phyloP scores from a whole-genome alignment of 768 basidiomycete genomes.

The Asterophora parasitica region DNA sequence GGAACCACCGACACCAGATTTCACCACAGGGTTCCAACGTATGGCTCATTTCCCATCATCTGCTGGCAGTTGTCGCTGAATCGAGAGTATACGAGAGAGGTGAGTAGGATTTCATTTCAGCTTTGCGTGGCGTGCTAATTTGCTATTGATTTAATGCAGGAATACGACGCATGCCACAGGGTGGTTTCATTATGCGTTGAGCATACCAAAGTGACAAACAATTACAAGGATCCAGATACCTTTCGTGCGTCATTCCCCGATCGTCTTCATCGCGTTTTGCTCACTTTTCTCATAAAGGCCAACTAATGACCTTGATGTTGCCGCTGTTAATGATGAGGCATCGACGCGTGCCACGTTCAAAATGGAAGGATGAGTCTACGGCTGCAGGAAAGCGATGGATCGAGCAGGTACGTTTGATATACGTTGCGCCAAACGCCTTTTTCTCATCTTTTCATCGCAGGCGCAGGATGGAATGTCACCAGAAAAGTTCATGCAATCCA shows the following conservation, averaged over 20 bases:
- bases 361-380: slow-evolving; percentile 65
- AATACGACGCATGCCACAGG: slow-evolving; percentile 65
- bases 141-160: slow-evolving; percentile 38
- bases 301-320: slow-evolving; percentile 67
- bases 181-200: slow-evolving; percentile 59
- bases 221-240: slow-evolving; percentile 55
- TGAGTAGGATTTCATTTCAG: slow-evolving; percentile 23
- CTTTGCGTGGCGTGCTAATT: slow-evolving; percentile 9
- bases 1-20: neutral
- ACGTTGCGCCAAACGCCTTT: neutral
- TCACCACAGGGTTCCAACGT: slow-evolving; percentile 9
- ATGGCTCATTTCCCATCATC: slow-evolving; percentile 43
- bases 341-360: slow-evolving; percentile 67
- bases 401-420: slow-evolving; percentile 51
- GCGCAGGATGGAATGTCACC: slow-evolving; percentile 57
- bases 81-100: slow-evolving; percentile 64
- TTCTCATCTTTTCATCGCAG: slow-evolving; percentile 23
- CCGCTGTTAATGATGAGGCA: slow-evolving; percentile 86
- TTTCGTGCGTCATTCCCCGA: slow-evolving; percentile 56
- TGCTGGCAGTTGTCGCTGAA: slow-evolving; percentile 81
- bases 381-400: slow-evolving; percentile 76
- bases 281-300: slow-evolving; percentile 37
- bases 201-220: slow-evolving; percentile 48
- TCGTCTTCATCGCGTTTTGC: neutral
- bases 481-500: slow-evolving; percentile 61